Conservation (phyloP, 2,329 filamentous ascomycete genomes). For the Fusarium nelsonii region DNA sequence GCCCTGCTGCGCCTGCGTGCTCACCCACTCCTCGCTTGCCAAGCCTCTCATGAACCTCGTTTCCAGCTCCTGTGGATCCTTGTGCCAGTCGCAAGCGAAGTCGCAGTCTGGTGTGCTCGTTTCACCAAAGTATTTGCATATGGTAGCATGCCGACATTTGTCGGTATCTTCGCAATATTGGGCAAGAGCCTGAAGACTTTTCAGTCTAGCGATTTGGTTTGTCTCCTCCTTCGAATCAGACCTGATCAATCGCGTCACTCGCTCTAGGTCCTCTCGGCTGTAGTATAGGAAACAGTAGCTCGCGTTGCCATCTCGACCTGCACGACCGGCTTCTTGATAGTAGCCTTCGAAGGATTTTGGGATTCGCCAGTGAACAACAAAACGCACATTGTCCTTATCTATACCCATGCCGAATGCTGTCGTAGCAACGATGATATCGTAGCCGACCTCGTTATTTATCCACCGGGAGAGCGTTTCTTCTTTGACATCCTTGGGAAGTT, state of each 20-base stretch:
- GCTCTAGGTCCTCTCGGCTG: slow-evolving; percentile 85
- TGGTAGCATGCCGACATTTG: slow-evolving; percentile 79
- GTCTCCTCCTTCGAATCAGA: slow-evolving; percentile 58
- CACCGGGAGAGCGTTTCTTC: slow-evolving; percentile 78
- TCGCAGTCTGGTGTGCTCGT: slow-evolving; percentile 69
- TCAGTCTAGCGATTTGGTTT: slow-evolving; percentile 65
- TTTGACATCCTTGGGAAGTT: slow-evolving; percentile 75
- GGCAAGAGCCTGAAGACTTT: slow-evolving; percentile 76
- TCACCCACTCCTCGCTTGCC: slow-evolving; percentile 72
- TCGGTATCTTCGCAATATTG: slow-evolving; percentile 83
- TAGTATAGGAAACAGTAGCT: slow-evolving; percentile 92
- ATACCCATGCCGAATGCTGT: slow-evolving; percentile 99
- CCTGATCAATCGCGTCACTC: slow-evolving; percentile 70
- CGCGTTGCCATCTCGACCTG: slow-evolving; percentile 89
- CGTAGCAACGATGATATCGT: slow-evolving; percentile 93
- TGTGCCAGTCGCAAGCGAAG: slow-evolving; percentile 83
- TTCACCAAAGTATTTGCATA: slow-evolving; percentile 84
- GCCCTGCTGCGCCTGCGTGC: slow-evolving; percentile 71
- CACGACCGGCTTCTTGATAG: slow-evolving; percentile 94
- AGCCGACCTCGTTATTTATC: slow-evolving; percentile 79
- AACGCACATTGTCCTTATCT: slow-evolving; percentile 93
- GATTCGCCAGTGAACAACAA: slow-evolving; percentile 94
- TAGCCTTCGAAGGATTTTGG: slow-evolving; percentile 96
- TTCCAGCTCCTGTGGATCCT: slow-evolving; percentile 71
- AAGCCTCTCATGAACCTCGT: slow-evolving; percentile 68